Conservation (phyloP, 352 stramenopile genomes). For the Phytophthora constricta region DNA sequence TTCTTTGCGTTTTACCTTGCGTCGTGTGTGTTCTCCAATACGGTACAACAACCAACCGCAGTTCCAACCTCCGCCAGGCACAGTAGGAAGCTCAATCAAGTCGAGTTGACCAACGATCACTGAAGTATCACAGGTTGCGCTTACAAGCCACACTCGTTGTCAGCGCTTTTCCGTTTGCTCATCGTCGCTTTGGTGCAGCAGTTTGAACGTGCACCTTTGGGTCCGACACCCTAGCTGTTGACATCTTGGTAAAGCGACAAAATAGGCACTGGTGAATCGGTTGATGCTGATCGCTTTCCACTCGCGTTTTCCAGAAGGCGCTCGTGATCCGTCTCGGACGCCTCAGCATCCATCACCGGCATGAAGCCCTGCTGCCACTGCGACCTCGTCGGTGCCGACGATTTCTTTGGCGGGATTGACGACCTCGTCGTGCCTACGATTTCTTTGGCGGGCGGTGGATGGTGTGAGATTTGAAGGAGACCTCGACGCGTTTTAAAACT, state of each 20-base stretch:
- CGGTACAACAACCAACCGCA: no score
- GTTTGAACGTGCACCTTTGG: constrained; percentile 47
- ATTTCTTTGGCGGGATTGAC: constrained; percentile 43
- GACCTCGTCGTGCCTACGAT: not conserved
- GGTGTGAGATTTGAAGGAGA: not conserved
- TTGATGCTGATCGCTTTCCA: no score
- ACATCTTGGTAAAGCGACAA: constrained; percentile 56
- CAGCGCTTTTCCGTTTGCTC: constrained; percentile 14
- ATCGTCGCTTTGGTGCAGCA: constrained; percentile 18
- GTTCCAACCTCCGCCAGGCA: no score
- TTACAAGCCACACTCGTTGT: constrained; percentile 13
- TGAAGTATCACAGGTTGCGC: constrained; percentile 18
- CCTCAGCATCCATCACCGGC: constrained; percentile 60
- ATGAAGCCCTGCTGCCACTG: constrained; percentile 60
- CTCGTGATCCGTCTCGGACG: constrained; percentile 2
- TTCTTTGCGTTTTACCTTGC: no score
- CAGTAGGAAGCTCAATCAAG: no score
- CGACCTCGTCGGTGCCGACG: no score
- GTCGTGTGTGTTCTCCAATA: no score
- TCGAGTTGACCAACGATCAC: no score
- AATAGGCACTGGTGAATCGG: constrained; percentile 26
- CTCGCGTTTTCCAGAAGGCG: not conserved
- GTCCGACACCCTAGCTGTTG: constrained; percentile 36
- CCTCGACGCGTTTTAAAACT: constrained; percentile 3
- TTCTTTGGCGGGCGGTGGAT: constrained; percentile 1